Conservation (phyloP, 495 filamentous ascomycete species). For the Tuber microsphaerosporum region DNA sequence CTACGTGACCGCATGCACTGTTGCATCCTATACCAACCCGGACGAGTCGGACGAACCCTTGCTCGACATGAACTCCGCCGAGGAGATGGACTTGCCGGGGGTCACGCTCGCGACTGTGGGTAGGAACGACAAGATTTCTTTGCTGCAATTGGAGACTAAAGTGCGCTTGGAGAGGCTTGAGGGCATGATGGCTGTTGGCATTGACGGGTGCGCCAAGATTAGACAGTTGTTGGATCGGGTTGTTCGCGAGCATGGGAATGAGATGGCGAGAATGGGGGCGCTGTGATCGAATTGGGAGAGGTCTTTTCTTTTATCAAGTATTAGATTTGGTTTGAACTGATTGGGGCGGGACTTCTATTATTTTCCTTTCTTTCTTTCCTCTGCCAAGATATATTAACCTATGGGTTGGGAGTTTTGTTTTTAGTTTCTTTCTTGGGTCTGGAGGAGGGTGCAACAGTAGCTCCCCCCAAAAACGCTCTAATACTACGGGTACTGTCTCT, state of each 20-base stretch:
- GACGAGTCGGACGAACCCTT: constrained; percentile 74
- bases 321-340: not conserved
- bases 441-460: too few relatives aligned
- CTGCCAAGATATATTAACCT: not conserved
- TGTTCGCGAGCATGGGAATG: constrained; percentile 58
- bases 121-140: constrained; percentile 61
- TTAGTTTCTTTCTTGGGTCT: not conserved
- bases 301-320: not conserved
- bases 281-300: constrained; percentile 10
- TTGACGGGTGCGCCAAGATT: constrained; percentile 85
- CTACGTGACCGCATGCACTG: constrained; percentile 80
- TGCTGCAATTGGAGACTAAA: constrained; percentile 76
- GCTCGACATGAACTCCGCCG: constrained; percentile 74
- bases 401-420: too few relatives aligned
- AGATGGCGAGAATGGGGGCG: constrained; percentile 56
- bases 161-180: constrained; percentile 72
- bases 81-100: constrained; percentile 85
- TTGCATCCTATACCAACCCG: constrained; percentile 62
- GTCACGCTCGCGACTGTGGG: constrained; percentile 78
- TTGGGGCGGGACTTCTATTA: not conserved
- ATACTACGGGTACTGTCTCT: not conserved
- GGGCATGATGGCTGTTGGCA: constrained; percentile 81
- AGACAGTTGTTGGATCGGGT: constrained; percentile 66
- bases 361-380: not conserved
- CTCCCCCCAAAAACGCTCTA: too few relatives aligned